Evolutionary conservation across 1,139 yeast genomes (phyloP).

Genomic region (Yamadazyma aaseri): DNA sequence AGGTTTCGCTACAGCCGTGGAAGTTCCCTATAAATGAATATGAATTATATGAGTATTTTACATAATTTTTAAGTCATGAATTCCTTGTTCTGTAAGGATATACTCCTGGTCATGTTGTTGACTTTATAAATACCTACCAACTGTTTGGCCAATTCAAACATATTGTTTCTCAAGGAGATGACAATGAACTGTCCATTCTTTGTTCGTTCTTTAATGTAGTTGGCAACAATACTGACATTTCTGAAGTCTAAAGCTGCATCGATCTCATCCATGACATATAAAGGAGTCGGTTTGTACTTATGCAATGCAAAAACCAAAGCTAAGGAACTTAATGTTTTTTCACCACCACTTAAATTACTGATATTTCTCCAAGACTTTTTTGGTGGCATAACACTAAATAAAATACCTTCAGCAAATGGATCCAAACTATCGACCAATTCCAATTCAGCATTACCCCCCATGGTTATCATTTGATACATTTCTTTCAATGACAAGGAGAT

Average conservation of each 20-base stretch:
- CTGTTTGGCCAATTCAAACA: constrained; percentile 95
- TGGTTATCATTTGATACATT: constrained; percentile 97
- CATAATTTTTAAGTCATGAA: constrained; percentile 16
- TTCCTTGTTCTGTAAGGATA: constrained; percentile 69
- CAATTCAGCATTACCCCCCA: constrained; percentile 98
- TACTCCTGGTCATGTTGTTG: constrained; percentile 84
- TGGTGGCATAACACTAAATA: constrained; percentile 99
- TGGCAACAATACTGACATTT: constrained; percentile 95
- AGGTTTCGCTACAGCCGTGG: constrained; percentile 63
- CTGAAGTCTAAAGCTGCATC: constrained; percentile 98
- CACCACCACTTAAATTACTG: constrained; percentile 95
- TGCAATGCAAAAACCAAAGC: constrained; percentile 97
- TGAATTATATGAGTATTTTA: too few species aligned
- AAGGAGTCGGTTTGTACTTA: constrained; percentile 93
- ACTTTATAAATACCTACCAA: constrained; percentile 95
- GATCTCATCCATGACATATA: constrained; percentile 98
- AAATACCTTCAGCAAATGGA: constrained; percentile 96
- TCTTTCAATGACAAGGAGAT: constrained; percentile 89
- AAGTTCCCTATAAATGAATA: constrained; percentile 48
- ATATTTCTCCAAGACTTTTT: constrained; percentile 97
- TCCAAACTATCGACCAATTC: constrained; percentile 94
- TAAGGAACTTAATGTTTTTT: constrained; percentile 89
- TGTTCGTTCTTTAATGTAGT: constrained; percentile 92
- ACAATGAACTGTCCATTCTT: constrained; percentile 96
- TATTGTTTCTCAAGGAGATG: constrained; percentile 89